Base-by-base conservation (phyloP, 2,329 filamentous ascomycete species). In the Bisporella sp. region DNA sequence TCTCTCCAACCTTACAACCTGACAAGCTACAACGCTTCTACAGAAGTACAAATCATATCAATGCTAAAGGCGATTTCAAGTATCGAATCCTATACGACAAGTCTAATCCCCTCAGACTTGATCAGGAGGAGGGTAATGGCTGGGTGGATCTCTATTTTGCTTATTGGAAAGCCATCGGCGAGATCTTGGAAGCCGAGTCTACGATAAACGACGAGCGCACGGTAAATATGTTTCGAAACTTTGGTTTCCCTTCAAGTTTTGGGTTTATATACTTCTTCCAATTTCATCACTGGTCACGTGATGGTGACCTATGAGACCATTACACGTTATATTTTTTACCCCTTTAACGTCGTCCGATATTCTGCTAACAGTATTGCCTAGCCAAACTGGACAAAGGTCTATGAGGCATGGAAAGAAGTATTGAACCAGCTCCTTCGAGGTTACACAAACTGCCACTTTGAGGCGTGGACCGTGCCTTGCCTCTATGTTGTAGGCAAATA, bases 381-480 rank as follows among this genome's bases (percentile, higher is more conserved):
- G 62, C 56, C 48, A 49, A 55, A 59, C 46, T 95, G 88, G 84
- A 77, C 78, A n/a, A 85, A 79, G 49, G 87, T 91, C 0, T 99
- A 96, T 64, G 85, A 90, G 54, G 73, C 83, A 8, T 97, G 93
- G 91, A 95, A 89, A 64, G 88, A 95, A 40, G 65, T 97, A 54
- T 81, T 87, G 43, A 87, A 85, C 55, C 74, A 76, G 45, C 73
- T 97, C 39, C 84, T 91, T 51, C 81, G 89, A 58, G 90, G 89
- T 32, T 96, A 96, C 66, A 85, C 83, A 35, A 85, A 79, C 57
- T 74, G 77, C 49, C 78, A 80, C 3, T 89, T 97, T 60, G 84
- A 89, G 57, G 85, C 89, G 32, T 99, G 93, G 92, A 93, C 90
- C 0, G 82, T 99, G 47, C 91, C 93, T 4, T 91, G 88, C 64